Base-by-base conservation (phyloP, 768 basidiomycete genomes). In the Agaricus subrufescens region DNA sequence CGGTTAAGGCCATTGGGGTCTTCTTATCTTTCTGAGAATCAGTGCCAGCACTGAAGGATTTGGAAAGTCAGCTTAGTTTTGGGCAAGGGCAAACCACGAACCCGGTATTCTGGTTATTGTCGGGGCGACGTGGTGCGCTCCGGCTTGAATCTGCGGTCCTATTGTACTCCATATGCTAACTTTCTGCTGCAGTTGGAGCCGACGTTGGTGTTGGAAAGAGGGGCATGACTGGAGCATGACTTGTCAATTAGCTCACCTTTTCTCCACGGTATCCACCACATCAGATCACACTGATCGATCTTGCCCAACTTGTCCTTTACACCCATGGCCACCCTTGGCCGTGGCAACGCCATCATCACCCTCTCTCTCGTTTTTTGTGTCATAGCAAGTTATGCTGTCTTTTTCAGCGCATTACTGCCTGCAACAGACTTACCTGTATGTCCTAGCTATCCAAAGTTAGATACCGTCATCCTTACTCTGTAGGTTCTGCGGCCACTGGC, bases 401-500 rank as follows among this genome's bases (percentile, higher is more conserved):
- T 91, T 38, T 75, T 89, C 65, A 84, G 84, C 63, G 77, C 84
- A 43, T 83, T 89, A 65, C 61, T 85, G 45, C 84, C 86, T 44
- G 59, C 66, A 9, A 76, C 80, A 3, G 75, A 77, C 23, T 69
- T 83, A 50, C 63, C 64, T 52, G 89, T 87, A 66, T 46, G 84
- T 74, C 39, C 52, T 38, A 25, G 27, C 3, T 38, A 19, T 15
- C 47, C 34, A 3, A 34, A 26, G 38, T 6, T 29, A 37, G 25
- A 45, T 4, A 26, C 27, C 39, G 26, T 57, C 12, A 45, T 26
- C 27, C n/a, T 5, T 10, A 23, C 25, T 11, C 14, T 52, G 50
- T 64, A 94, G 91, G 46, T 84, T 19, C 71, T 93, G 57, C 84
- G 87, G 66, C 63, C 70, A 50, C 73, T 94, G 9, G 84, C 82